Evolutionary conservation across 352 stramenopile genomes (phyloP).

Genomic region (Phytophthora pisi): DNA sequence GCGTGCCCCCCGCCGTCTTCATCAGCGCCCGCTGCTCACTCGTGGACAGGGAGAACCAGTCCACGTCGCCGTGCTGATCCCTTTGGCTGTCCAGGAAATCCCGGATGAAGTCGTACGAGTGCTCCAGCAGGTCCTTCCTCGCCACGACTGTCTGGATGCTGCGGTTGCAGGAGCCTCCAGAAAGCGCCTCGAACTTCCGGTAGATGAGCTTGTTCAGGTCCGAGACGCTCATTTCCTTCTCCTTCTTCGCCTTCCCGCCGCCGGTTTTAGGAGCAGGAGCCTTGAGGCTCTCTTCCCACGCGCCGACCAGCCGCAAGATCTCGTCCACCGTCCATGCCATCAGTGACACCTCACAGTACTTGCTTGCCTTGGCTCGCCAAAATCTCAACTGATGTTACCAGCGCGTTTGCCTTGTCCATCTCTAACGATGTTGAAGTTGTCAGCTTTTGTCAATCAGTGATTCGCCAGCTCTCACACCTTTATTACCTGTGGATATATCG

Average conservation of each 20-base stretch:
- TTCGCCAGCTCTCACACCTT: background rate
- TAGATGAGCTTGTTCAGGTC: conserved; percentile 17
- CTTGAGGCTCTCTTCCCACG: conserved; percentile 16
- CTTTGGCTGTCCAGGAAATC: conserved; percentile 5
- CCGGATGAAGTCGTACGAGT: conserved; percentile 23
- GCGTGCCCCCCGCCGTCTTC: conserved; percentile 19
- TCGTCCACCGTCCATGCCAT: conserved; percentile 17
- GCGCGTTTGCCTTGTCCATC: background rate
- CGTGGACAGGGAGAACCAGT: conserved; percentile 21
- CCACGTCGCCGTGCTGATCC: conserved; percentile 1
- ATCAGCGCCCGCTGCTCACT: conserved; percentile 25
- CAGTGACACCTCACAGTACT: background rate
- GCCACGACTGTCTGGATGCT: background rate
- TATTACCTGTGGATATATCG: background rate
- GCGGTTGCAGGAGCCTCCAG: conserved; percentile 11
- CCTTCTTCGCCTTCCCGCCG: background rate
- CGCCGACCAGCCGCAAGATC: conserved; percentile 16
- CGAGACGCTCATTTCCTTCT: background rate
- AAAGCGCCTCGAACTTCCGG: conserved; percentile 13
- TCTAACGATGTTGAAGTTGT: conserved; percentile 16
- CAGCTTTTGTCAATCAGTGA: conserved; percentile 35
- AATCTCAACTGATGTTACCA: conserved; percentile 10
- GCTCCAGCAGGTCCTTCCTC: conserved; percentile 12
- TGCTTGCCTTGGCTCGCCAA: background rate
- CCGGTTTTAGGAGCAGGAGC: background rate